Evolutionary conservation across 1,139 yeast genomes (phyloP).

Genomic region (Kodamaea anthophila): DNA sequence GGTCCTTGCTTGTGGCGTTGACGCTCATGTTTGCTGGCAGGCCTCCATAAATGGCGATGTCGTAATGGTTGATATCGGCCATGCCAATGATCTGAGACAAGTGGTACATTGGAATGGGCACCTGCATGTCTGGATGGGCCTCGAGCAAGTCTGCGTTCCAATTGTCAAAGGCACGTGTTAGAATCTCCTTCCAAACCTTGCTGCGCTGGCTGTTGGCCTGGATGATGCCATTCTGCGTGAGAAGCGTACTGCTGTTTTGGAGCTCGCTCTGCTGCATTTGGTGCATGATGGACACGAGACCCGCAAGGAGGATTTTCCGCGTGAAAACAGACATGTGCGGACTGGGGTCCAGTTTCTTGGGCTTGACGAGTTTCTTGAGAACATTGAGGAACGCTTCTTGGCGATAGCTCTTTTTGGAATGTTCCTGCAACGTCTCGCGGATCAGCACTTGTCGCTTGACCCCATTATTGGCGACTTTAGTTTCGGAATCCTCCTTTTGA

Average conservation of each 20-base stretch:
- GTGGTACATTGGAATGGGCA: constrained; percentile 45
- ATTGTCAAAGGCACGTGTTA: constrained; percentile 18
- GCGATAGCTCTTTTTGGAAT: too few relatives aligned
- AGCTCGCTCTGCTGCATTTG: constrained; percentile 72
- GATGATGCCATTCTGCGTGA: constrained; percentile 20
- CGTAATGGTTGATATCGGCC: constrained; percentile 63
- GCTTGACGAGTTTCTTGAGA: constrained; percentile 28
- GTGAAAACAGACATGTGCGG: constrained; percentile 40
- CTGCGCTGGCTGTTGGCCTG: constrained; percentile 11
- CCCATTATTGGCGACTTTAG: background rate
- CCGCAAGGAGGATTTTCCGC: constrained; percentile 61
- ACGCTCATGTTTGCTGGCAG: constrained; percentile 82
- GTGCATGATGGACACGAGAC: constrained; percentile 60
- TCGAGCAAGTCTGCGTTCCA: constrained; percentile 16
- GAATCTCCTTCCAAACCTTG: constrained; percentile 16
- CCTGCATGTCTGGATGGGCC: constrained; percentile 11
- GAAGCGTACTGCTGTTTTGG: constrained; percentile 45
- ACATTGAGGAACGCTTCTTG: constrained; percentile 32
- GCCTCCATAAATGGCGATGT: constrained; percentile 73
- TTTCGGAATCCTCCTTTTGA: background rate
- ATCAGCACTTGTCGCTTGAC: too few relatives aligned
- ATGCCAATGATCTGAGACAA: constrained; percentile 66
- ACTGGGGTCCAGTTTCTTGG: constrained; percentile 11
- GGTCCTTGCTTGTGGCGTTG: constrained; percentile 51
- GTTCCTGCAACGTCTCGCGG: constrained; percentile 20